A percentile compares a stretch with the other conserved stretches of the same genome.
Conservation (phyloP, 176 grass and related monocot species). For the Musa troglodytarum region DNA sequence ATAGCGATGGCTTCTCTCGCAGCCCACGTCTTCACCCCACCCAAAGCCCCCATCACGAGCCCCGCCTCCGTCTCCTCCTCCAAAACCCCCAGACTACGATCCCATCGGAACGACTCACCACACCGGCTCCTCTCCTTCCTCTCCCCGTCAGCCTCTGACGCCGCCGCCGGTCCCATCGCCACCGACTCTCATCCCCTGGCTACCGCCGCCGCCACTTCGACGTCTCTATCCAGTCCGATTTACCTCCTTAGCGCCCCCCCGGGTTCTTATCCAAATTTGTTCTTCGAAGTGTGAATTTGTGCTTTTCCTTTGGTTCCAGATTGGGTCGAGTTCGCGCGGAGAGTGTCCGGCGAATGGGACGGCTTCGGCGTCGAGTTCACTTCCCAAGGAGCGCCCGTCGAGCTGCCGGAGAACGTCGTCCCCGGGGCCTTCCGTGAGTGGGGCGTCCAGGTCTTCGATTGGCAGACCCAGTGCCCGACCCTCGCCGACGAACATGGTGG, state of each 20-base stretch:
- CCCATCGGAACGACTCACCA: not conserved
- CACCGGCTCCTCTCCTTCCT: not conserved
- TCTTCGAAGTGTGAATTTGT: not conserved
- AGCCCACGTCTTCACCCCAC: slow-evolving; percentile 10
- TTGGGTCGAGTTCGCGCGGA: slow-evolving; percentile 59
- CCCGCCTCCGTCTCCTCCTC: not conserved
- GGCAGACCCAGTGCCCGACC: slow-evolving; percentile 95
- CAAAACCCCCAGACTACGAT: slow-evolving; percentile 1
- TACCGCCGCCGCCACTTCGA: not conserved
- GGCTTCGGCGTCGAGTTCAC: slow-evolving; percentile 88
- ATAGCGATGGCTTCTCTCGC: slow-evolving; percentile 29
- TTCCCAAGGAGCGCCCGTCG: slow-evolving; percentile 40
- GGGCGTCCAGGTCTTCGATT: slow-evolving; percentile 77
- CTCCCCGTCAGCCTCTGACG: slow-evolving; percentile 3
- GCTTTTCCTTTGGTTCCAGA: slow-evolving; percentile 23
- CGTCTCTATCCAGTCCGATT: slow-evolving; percentile 1
- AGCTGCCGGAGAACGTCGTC: slow-evolving; percentile 69
- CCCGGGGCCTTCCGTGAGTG: slow-evolving; percentile 78
- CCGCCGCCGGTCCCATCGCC: not conserved
- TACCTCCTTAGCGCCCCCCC: not conserved
- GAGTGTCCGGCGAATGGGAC: slow-evolving; percentile 90
- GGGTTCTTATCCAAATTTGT: not conserved
- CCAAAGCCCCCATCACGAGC: not conserved
- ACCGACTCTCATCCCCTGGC: slow-evolving; percentile 7
- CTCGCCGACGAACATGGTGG: slow-evolving; percentile 43